phyloP scores from a whole-genome alignment of 2,329 filamentous ascomycete genomes.

The Chrysoporthe cubensis region DNA sequence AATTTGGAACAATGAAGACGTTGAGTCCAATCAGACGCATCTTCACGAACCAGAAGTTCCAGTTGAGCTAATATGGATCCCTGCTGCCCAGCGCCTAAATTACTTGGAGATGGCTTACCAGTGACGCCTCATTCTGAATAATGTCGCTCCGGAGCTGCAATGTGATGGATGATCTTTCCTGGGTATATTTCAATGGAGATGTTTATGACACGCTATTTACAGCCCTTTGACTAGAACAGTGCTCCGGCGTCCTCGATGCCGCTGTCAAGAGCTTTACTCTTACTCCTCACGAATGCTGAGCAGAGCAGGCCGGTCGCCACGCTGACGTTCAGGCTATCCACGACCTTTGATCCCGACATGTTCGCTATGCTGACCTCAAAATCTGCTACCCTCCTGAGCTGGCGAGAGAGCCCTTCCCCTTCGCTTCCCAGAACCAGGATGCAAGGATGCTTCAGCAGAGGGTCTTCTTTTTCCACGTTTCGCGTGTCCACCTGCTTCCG shows the following conservation, averaged over 20 bases:
- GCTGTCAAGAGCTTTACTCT: slow-evolving; percentile 32
- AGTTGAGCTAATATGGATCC: neutral
- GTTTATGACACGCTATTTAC: neutral
- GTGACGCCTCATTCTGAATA: neutral
- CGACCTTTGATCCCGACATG: slow-evolving; percentile 53
- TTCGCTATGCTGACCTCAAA: slow-evolving; percentile 67
- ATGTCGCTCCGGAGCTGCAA: neutral
- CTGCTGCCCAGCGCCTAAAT: neutral
- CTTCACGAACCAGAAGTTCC: too few relatives aligned
- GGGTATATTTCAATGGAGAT: slow-evolving; percentile 11
- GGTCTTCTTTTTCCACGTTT: slow-evolving; percentile 53
- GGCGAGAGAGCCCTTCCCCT: slow-evolving; percentile 70
- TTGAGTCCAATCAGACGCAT: too few relatives aligned
- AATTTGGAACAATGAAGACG: too few relatives aligned
- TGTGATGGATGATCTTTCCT: neutral
- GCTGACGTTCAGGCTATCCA: slow-evolving; percentile 94
- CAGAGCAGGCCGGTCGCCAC: slow-evolving; percentile 82
- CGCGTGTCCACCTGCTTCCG: slow-evolving; percentile 52
- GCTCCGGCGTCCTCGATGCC: slow-evolving; percentile 20
- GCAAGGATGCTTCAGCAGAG: slow-evolving; percentile 65
- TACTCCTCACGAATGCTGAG: slow-evolving; percentile 64
- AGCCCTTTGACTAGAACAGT: slow-evolving; percentile 12
- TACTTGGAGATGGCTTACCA: neutral
- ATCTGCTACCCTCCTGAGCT: slow-evolving; percentile 69
- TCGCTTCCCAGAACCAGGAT: slow-evolving; percentile 85